phyloP scores from a whole-genome alignment of 768 basidiomycete genomes.

The Scleroderma bovista region DNA sequence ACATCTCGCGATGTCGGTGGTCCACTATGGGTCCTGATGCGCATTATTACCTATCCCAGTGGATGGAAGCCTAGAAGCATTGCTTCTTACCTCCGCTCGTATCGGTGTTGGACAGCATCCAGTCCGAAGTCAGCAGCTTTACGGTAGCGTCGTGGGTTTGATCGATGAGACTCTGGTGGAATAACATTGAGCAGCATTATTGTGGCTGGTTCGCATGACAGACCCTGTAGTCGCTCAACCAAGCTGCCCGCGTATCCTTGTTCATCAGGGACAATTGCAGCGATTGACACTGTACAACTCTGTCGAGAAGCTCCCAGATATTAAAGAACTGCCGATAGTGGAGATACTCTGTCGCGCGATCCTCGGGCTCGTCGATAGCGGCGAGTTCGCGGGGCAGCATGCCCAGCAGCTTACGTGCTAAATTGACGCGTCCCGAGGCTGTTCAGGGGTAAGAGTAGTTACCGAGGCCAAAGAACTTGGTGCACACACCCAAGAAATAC shows the following conservation, averaged over 20 bases:
- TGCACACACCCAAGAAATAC: constrained; percentile 83
- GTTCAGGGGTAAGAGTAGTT: constrained; percentile 2
- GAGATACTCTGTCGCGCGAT: constrained; percentile 66
- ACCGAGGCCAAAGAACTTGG: too few relatives aligned
- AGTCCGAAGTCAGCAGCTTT: constrained; percentile 71
- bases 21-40: constrained; percentile 37
- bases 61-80: neutral
- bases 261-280: constrained; percentile 52
- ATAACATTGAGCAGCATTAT: neutral
- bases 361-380: constrained; percentile 60
- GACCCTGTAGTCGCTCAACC: constrained; percentile 65
- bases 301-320: constrained; percentile 62
- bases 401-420: constrained; percentile 55
- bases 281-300: constrained; percentile 56
- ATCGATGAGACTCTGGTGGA: constrained; percentile 50
- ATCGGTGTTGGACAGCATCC: constrained; percentile 59
- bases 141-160: constrained; percentile 59
- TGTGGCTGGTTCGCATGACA: neutral
- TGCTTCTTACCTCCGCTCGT: constrained; percentile 28
- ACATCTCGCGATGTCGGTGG: constrained; percentile 58
- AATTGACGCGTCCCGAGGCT: constrained; percentile 72
- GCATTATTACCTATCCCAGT: too few relatives aligned
- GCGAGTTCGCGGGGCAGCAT: constrained; percentile 62
- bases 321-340: constrained; percentile 78
- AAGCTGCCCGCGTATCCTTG: constrained; percentile 51